Evolutionary conservation across 2,329 filamentous ascomycete genomes (phyloP), one percentile per base, ranked within the genome.

Genomic region (Pezicula carpinea): DNA sequence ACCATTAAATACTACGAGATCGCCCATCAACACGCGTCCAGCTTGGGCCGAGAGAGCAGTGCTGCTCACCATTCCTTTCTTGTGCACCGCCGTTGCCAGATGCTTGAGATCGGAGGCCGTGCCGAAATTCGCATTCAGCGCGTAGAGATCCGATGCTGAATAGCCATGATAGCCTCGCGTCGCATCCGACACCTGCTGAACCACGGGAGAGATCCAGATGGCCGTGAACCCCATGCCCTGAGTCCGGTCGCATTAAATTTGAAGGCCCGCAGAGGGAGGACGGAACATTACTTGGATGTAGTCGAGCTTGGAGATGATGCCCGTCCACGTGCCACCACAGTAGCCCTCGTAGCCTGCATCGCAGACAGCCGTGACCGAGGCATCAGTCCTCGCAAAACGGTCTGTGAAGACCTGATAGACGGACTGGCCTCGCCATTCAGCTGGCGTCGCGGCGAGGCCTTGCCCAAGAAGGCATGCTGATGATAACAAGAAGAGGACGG

Each of bases 291-390:
- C 66, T 49, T 73, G 64, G 49, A 77, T 75, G 54, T 77, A 77
- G 54, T 76, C 73, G 7, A 77, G 62, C 19, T 71, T 66, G 29
- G 69, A 63, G 44, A 72, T 69, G 5, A 73, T 68, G 6, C 74
- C 73, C 52, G 67, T 64, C 67, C 72, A 77, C 17, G 72, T 75
- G 8, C 74, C 74, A 39, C 74, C 73, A 47, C 74, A 77, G 50
- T 73, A 73, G 4, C 64, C 39, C 2, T 60, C 57, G 19, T 50
- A 48, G 14, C 44, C 43, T 6, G 48, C 23, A n/a, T 38, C 7
- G 31, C 46, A 51, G 6, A 44, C 34, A 11, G 36, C 47, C 17
- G 22, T 33, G 3, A 36, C 21, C 6, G 48, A 44, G 6, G 63
- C 61, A 46, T 67, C 66, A 13, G 66, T 64, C 8, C 60, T 62